Evolutionary conservation across 2,329 filamentous ascomycete species (phyloP), one percentile per base, ranked within the genome.

Genomic region (Verticillium tricorpus): DNA sequence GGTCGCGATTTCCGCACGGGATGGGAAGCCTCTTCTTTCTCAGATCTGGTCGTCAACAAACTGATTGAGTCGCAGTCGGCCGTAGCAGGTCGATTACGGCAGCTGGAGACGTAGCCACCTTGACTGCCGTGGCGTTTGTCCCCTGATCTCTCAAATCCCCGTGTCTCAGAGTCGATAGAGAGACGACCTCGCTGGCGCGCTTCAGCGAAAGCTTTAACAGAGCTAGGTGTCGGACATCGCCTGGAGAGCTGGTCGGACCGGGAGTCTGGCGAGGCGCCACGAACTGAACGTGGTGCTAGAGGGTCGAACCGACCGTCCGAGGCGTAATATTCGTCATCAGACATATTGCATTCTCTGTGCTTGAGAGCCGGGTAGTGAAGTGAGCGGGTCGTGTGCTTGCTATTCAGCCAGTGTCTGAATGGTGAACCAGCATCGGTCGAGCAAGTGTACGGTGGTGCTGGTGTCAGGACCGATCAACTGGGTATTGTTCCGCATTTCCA

Each of bases 161-260:
- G 73, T 60, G 74, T 71, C 65, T 84, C 84, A 15, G 82, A 85
- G 65, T 82, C 78, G 31, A 82, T 88, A 71, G 82, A 72, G 63
- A 88, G 91, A 54, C 93, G 90, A 72, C 94, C 91, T 62, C 93
- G 89, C 63, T 92, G 91, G 58, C 92, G 89, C 60, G 92, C 91
- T 70, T 95, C 91, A 19, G 95, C 95, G 75, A 99, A 99, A 4
- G 95, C 95, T 74, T 98, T 96, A 59, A 99, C 93, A 0, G 95
- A 99, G 75, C 97, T 99, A 9, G 95, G 95, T 12, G 94, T 94
- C 6, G 95, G 45, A 2, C 45, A 52, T 52, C 45, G 45, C 19
- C 45, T 9, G 45, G 45, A 52, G 9, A 25, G 14, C 19, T 22
- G 45, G 19, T 52, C 45, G n/a, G 45, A 52, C 9, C 45, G 45